These are phyloP conservation scores for Jaapia argillacea DNA, from an alignment of 768 basidiomycete species.

Conservation along the genomic window DNA sequence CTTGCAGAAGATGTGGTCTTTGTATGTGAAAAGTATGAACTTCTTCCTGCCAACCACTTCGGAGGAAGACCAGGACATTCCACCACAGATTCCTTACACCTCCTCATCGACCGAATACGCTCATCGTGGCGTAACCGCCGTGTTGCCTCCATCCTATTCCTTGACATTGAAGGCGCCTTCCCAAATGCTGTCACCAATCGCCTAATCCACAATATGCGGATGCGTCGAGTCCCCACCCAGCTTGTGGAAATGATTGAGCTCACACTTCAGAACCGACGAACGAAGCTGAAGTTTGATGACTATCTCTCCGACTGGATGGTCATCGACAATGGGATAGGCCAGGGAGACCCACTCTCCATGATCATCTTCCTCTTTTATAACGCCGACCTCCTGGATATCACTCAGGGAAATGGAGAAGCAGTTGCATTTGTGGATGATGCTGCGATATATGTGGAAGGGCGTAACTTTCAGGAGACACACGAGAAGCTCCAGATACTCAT, in stretches of 20 bases:
- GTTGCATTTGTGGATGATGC: constrained; percentile 21
- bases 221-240: constrained; percentile 15
- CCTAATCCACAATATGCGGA: constrained; percentile 22
- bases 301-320: constrained; percentile 5
- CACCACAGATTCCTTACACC: constrained; percentile 22
- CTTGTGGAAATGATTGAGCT: constrained; percentile 11
- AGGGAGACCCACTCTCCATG: constrained; percentile 16
- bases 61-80: constrained; percentile 27
- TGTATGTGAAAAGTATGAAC: constrained; percentile 18
- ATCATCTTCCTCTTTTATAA: constrained; percentile 14
- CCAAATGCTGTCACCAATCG: constrained; percentile 23
- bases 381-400: constrained; percentile 10
- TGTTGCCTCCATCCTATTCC: constrained; percentile 17
- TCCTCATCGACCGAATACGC: constrained; percentile 5
- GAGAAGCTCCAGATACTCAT: constrained; percentile 17
- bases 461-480: constrained; percentile 14
- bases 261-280: constrained; percentile 4
- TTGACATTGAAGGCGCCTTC: constrained; percentile 35
- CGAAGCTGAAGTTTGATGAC: constrained; percentile 8
- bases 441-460: constrained; percentile 14
- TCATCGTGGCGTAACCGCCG: constrained; percentile 14
- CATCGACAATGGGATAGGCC: constrained; percentile 10
- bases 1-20: constrained; percentile 15
- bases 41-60: constrained; percentile 28
- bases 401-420: background rate